A percentile compares a stretch with the other conserved stretches of the same genome.
phyloP scores from a whole-genome alignment of 2,329 filamentous ascomycete species.

The Sporothrix variecibatus region DNA sequence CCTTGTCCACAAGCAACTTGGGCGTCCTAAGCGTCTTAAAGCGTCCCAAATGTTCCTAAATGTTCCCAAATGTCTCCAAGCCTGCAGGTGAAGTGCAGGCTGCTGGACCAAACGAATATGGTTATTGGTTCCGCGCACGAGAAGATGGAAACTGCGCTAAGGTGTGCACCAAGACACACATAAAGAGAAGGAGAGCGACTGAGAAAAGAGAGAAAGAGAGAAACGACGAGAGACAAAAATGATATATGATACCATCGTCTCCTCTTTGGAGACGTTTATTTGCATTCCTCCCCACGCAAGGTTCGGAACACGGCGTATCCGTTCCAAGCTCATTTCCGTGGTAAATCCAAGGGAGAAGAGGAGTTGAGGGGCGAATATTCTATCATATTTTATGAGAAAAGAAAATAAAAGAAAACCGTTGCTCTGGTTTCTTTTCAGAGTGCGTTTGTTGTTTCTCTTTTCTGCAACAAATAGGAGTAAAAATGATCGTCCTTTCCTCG shows the following conservation, averaged over 20 bases:
- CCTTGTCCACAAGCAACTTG: background rate
- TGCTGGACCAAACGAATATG: background rate
- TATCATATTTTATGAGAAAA: background rate
- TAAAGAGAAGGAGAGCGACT: background rate
- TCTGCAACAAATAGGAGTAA: background rate
- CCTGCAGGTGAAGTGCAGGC: background rate
- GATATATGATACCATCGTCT: background rate
- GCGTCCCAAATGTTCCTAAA: background rate
- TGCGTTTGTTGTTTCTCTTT: background rate
- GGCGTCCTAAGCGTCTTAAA: background rate
- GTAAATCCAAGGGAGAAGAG: background rate
- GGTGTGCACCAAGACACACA: background rate
- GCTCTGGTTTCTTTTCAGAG: background rate
- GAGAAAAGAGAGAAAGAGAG: background rate
- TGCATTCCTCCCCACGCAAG: background rate
- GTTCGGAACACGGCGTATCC: conserved; percentile 10
- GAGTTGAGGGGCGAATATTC: background rate
- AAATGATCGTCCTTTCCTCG: background rate
- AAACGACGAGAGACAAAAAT: background rate
- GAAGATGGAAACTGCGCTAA: background rate
- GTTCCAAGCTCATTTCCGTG: background rate
- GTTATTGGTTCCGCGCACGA: conserved; percentile 1
- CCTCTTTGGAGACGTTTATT: background rate
- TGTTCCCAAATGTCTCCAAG: background rate
- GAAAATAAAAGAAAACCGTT: too few species aligned